A percentile compares a stretch with the other conserved stretches of the same genome.
These are phyloP conservation scores for Phytophthora litchii DNA, from an alignment of 352 stramenopile genomes.

Conservation along the genomic window DNA sequence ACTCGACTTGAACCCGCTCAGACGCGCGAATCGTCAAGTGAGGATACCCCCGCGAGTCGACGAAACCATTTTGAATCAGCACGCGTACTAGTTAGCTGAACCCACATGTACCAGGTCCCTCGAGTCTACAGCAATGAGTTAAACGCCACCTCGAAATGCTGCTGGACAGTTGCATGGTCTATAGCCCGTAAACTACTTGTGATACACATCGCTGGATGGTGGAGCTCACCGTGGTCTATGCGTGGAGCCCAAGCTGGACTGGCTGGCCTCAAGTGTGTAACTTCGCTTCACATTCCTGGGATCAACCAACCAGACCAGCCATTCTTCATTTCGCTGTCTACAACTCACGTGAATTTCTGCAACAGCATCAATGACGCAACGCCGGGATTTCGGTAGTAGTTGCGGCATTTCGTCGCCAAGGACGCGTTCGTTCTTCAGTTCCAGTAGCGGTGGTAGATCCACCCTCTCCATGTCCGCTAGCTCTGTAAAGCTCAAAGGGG, in stretches of 20 bases:
- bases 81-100: slow-evolving; percentile 15
- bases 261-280: slow-evolving; percentile 22
- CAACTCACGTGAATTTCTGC: slow-evolving; percentile 8
- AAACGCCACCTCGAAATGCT: slow-evolving; percentile 8
- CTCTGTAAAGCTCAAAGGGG: slow-evolving; percentile 15
- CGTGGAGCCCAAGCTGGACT: not conserved
- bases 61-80: slow-evolving; percentile 37
- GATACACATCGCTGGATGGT: slow-evolving; percentile 3
- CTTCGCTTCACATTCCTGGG: slow-evolving; percentile 4
- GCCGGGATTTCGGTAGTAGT: slow-evolving; percentile 18
- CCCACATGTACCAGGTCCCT: not conserved
- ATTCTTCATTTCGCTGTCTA: slow-evolving; percentile 26
- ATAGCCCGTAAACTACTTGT: slow-evolving; percentile 21
- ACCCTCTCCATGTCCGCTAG: slow-evolving; percentile 15
- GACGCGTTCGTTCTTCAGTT: slow-evolving; percentile 35
- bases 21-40: not conserved
- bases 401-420: slow-evolving; percentile 29
- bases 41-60: slow-evolving; percentile 7
- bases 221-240: too few relatives aligned
- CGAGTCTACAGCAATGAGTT: not conserved
- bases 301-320: slow-evolving; percentile 23
- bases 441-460: slow-evolving; percentile 26
- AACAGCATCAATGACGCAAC: not conserved
- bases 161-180: slow-evolving; percentile 18
- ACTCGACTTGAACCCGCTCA: slow-evolving; percentile 27